Evolutionary conservation across 768 basidiomycete genomes (phyloP), one percentile per base, ranked within the genome.

Genomic region (Naganishia vaughanmartiniae): DNA sequence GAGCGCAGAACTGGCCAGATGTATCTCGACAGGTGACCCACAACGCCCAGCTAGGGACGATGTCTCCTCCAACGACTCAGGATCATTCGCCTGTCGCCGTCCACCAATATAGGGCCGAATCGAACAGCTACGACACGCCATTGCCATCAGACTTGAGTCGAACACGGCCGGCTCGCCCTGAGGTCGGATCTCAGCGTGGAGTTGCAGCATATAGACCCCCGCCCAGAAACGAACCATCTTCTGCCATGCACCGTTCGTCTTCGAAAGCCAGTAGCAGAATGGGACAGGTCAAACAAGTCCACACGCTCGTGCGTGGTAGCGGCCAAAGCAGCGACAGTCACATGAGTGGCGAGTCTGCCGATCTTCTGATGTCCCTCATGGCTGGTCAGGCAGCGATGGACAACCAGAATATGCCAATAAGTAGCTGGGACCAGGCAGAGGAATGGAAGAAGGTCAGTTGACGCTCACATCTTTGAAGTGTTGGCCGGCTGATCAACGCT

Each of bases 331-430:
- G 19, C 69, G 46, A 53, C 24, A 67, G 46, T n/a, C 24, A 42
- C 36, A 46, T 60, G 30, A 46, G 21, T 17, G 24, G 66, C 42
- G 77, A 74, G 10, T 76, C 77, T 54, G 93, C 96, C 75, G 91
- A 93, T 72, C 85, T 98, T 55, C 85, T 97, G 73, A 86, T 96
- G 78, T 90, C 90, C 78, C 85, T 99, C 48, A 83, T 98, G 73
- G 90, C 93, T 51, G 93, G 93, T 67, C 93, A 97, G 81, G 95
- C 95, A 5, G 87, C 91, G 51, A 88, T 97, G n/a, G 93, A 97
- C 76, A 91, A 91, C 76, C 87, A 90, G 34, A 87, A 87, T 54
- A 91, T 87, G 77, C 87, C 89, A 66, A 88, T 96, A 26, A 84
- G 94, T 54, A 86, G 85, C 66, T 85, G 88, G 72, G 89, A 90